Conservation (phyloP, 805 yeast genomes). For the Pichia membranifaciens region DNA sequence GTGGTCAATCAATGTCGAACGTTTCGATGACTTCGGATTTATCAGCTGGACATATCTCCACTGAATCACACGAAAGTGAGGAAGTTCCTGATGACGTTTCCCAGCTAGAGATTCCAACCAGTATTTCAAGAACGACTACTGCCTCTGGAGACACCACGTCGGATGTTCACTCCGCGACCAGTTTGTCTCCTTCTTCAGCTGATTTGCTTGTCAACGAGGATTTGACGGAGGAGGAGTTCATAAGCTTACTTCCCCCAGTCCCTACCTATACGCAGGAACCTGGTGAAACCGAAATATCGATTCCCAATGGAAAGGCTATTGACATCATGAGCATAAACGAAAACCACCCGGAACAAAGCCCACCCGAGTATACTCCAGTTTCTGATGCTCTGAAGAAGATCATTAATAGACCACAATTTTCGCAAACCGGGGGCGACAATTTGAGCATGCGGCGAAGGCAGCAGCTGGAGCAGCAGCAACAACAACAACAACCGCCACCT, state of each 20-base stretch:
- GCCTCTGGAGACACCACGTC: neutral
- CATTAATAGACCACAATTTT: constrained; percentile 23
- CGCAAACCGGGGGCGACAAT: constrained; percentile 26
- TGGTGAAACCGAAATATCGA: constrained; percentile 23
- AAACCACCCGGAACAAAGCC: constrained; percentile 25
- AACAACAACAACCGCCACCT: neutral
- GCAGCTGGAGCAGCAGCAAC: neutral
- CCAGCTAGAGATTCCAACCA: constrained; percentile 11
- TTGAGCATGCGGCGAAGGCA: constrained; percentile 1
- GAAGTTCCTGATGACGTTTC: constrained; percentile 7
- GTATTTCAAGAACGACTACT: constrained; percentile 2
- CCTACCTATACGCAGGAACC: constrained; percentile 27
- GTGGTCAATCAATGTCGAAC: neutral
- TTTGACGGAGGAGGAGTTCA: constrained; percentile 19
- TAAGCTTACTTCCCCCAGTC: constrained; percentile 26
- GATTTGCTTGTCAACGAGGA: constrained; percentile 1
- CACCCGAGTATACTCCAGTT: constrained; percentile 34
- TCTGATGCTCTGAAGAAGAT: constrained; percentile 21
- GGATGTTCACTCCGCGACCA: neutral
- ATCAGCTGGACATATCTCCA: neutral
- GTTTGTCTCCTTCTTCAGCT: constrained; percentile 2
- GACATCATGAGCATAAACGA: constrained; percentile 24
- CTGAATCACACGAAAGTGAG: neutral
- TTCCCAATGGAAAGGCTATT: constrained; percentile 25
- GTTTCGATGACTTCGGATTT: neutral